These are phyloP conservation scores for Yamadazyma akitaensis DNA, from an alignment of 805 yeast genomes.

Conservation along the genomic window DNA sequence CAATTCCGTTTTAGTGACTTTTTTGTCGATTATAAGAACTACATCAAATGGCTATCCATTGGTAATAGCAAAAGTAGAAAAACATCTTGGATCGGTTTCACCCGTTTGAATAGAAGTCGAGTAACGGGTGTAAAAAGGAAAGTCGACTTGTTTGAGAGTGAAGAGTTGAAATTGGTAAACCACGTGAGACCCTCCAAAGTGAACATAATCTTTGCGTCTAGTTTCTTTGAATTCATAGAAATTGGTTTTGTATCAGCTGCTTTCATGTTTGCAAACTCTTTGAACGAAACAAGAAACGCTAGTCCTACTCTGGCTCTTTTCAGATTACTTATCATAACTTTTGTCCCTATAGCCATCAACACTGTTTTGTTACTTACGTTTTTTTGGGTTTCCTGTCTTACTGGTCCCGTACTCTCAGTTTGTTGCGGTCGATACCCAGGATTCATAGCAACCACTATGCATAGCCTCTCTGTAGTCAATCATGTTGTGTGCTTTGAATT, in stretches of 20 bases:
- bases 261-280: constrained; percentile 53
- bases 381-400: constrained; percentile 42
- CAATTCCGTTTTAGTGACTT: constrained; percentile 69
- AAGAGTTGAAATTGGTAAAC: constrained; percentile 30
- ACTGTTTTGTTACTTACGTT: constrained; percentile 35
- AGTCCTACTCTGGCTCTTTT: constrained; percentile 39
- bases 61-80: constrained; percentile 45
- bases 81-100: constrained; percentile 46
- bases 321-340: constrained; percentile 42
- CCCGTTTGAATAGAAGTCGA: constrained; percentile 49
- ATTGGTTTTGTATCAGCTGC: constrained; percentile 40
- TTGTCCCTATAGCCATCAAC: constrained; percentile 49
- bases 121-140: constrained; percentile 54
- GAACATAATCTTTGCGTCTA: constrained; percentile 40
- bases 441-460: constrained; percentile 54
- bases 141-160: constrained; percentile 33
- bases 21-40: constrained; percentile 63
- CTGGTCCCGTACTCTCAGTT: constrained; percentile 50
- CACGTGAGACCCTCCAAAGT: constrained; percentile 49
- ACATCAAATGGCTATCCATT: constrained; percentile 47
- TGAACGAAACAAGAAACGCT: constrained; percentile 39
- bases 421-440: constrained; percentile 47
- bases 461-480: constrained; percentile 47
- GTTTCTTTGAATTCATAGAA: constrained; percentile 35
- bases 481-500: constrained; percentile 58